Evolutionary conservation across 257 asterid species (phyloP).

Genomic region (Fraxinus excelsior): DNA sequence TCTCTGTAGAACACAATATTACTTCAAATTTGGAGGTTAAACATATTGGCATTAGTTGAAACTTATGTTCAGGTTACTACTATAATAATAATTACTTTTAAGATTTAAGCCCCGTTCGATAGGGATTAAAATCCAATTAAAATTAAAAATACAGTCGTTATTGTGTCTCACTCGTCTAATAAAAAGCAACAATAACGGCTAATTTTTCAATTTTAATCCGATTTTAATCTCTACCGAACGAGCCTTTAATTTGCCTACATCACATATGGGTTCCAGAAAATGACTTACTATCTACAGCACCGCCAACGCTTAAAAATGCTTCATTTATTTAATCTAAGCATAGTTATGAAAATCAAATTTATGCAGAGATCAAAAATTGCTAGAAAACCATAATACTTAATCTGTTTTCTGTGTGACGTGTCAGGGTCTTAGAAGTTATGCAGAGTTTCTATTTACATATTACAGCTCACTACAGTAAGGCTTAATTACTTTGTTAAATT

Average conservation of each 20-base stretch:
- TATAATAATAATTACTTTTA: conserved; percentile 8
- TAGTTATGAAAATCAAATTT: conserved; percentile 19
- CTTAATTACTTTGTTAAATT: not conserved
- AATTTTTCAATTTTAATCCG: no score
- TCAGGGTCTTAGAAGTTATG: not conserved
- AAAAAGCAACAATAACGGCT: no score
- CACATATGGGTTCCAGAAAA: not conserved
- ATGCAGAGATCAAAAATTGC: conserved; percentile 12
- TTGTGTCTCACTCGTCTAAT: no score
- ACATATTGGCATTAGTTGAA: conserved; percentile 18
- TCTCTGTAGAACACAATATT: conserved; percentile 23
- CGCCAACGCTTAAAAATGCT: not conserved
- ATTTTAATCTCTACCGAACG: no score
- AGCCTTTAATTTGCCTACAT: conserved; percentile 16
- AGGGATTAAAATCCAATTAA: no score
- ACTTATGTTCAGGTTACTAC: conserved; percentile 18
- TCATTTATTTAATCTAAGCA: conserved; percentile 2
- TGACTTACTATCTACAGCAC: conserved; percentile 15
- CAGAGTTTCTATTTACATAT: not conserved
- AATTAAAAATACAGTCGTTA: no score
- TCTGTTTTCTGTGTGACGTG: not conserved
- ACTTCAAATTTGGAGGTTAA: conserved; percentile 28
- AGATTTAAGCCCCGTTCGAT: no score
- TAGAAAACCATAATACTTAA: conserved; percentile 5
- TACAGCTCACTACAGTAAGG: not conserved